Conservation (phyloP, 176 grass and related monocot genomes). For the Otatea glauca region DNA sequence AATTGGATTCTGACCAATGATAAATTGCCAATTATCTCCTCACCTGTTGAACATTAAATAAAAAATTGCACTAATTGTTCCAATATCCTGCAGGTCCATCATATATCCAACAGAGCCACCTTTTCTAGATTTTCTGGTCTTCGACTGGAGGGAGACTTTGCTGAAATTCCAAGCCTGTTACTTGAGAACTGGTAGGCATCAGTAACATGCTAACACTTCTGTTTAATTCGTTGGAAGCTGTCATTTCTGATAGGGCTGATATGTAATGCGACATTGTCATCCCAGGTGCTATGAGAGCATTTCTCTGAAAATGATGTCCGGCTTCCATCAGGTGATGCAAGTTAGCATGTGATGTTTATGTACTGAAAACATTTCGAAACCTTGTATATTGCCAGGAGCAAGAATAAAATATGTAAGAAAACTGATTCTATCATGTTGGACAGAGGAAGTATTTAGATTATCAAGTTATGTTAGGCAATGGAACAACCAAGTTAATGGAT, state of each 20-base stretch:
- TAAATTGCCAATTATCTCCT: constrained; percentile 22
- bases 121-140: constrained; percentile 90
- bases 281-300: constrained; percentile 88
- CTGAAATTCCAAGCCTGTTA: constrained; percentile 84
- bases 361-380: constrained; percentile 17
- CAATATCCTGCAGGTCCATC: constrained; percentile 71
- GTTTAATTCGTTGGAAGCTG: constrained; percentile 14
- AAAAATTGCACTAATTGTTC: constrained; percentile 23
- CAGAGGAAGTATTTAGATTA: constrained; percentile 25
- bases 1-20: constrained; percentile 2
- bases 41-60: constrained; percentile 23
- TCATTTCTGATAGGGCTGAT: constrained; percentile 1
- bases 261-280: constrained; percentile 27
- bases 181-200: constrained; percentile 86
- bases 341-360: constrained; percentile 43
- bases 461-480: not conserved
- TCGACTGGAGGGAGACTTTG: constrained; percentile 75
- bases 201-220: not conserved
- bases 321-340: constrained; percentile 85
- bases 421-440: not conserved
- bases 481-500: constrained; percentile 29
- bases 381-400: not conserved
- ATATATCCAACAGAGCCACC: constrained; percentile 74
- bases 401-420: constrained; percentile 21
- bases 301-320: constrained; percentile 97